These are phyloP conservation scores for Talaromyces verruculosus DNA, from an alignment of 2,329 filamentous ascomycete genomes.

Conservation along the genomic window DNA sequence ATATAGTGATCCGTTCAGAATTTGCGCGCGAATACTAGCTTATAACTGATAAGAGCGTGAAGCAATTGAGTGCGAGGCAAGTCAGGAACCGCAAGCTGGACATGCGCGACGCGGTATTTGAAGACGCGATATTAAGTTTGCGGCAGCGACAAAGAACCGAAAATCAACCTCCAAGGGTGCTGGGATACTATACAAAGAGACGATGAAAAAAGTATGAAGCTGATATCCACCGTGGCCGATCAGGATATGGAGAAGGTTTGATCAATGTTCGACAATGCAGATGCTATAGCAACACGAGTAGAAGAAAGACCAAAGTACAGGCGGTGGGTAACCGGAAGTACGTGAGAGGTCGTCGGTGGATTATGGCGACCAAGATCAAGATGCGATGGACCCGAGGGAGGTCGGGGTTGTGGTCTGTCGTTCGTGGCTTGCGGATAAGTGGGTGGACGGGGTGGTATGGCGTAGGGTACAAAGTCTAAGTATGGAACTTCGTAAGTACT, in stretches of 20 bases:
- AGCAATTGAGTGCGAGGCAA: background rate
- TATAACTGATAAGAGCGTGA: background rate
- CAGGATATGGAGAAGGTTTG: background rate
- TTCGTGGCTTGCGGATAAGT: constrained; percentile 8
- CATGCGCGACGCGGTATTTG: constrained; percentile 13
- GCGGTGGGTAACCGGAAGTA: background rate
- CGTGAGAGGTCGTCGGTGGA: background rate
- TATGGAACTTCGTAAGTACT: background rate
- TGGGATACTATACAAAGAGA: constrained; percentile 3
- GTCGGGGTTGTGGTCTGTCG: background rate
- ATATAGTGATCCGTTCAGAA: background rate
- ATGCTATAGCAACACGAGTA: background rate
- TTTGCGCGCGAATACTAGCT: background rate
- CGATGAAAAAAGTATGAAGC: background rate
- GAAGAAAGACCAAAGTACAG: background rate
- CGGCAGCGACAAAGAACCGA: constrained; percentile 10
- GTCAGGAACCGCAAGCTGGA: background rate
- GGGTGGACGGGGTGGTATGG: background rate
- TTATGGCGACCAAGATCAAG: constrained; percentile 2
- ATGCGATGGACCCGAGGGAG: background rate
- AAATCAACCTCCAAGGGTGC: background rate
- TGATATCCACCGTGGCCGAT: background rate
- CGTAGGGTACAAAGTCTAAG: constrained; percentile 4
- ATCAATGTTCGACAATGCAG: background rate
- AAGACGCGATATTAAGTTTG: background rate